Evolutionary conservation across 1,284 basidiomycete genomes (phyloP).

Genomic region (Schizophyllum amplum): DNA sequence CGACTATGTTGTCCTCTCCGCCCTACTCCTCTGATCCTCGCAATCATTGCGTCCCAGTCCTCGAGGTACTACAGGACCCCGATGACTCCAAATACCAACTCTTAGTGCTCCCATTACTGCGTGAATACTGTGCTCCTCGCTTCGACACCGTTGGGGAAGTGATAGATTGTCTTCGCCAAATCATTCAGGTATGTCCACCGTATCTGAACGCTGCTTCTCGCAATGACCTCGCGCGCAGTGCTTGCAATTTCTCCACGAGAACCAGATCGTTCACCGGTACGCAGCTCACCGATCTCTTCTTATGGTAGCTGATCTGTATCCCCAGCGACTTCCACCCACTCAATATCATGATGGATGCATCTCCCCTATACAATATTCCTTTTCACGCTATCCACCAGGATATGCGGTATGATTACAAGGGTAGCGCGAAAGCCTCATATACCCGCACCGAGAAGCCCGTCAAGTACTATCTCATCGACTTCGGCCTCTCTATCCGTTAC

Average conservation of each 20-base stretch:
- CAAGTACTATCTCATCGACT: slow-evolving; percentile 26
- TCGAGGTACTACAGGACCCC: slow-evolving; percentile 15
- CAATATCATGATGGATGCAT: slow-evolving; percentile 1
- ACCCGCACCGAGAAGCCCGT: slow-evolving; percentile 23
- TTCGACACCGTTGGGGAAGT: slow-evolving; percentile 27
- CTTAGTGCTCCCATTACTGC: slow-evolving; percentile 25
- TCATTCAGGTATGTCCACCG: slow-evolving; percentile 33
- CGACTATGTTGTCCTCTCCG: neutral
- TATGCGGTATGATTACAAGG: too few relatives aligned
- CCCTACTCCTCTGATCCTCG: slow-evolving; percentile 3
- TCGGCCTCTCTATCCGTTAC: slow-evolving; percentile 23
- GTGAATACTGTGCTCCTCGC: slow-evolving; percentile 14
- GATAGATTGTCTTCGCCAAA: slow-evolving; percentile 24
- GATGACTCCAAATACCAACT: slow-evolving; percentile 11
- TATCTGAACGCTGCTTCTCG: too few relatives aligned
- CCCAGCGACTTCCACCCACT: neutral
- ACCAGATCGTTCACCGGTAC: too few relatives aligned
- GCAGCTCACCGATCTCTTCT: neutral
- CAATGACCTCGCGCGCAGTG: too few relatives aligned
- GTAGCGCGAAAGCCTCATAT: too few relatives aligned
- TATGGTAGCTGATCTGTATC: too few relatives aligned
- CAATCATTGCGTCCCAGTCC: slow-evolving; percentile 21
- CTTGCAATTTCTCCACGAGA: too few relatives aligned
- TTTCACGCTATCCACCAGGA: too few relatives aligned
- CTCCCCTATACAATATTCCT: too few relatives aligned